A percentile compares a stretch with the other conserved stretches of the same genome.
Evolutionary conservation across 2,329 filamentous ascomycete species (phyloP).

Genomic region (Drechslerella coelobrocha): DNA sequence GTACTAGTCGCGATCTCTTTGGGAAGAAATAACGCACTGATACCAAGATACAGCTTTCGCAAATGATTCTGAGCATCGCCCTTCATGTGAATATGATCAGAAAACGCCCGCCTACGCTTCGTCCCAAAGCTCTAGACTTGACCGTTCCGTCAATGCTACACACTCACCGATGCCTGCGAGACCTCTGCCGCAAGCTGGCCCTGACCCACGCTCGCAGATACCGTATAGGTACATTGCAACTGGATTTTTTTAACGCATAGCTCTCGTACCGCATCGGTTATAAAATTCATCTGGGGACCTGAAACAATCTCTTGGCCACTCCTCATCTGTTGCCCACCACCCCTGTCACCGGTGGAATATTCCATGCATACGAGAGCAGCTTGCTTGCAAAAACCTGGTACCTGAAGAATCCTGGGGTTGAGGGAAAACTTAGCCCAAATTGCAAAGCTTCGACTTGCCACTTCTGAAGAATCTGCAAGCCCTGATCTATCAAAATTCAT

Average conservation of each 20-base stretch:
- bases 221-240: slow-evolving; percentile 24
- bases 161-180: background rate
- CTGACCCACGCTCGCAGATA: slow-evolving; percentile 40
- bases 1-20: background rate
- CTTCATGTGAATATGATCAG: background rate
- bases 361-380: slow-evolving; percentile 45
- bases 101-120: background rate
- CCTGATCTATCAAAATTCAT: slow-evolving; percentile 37
- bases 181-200: slow-evolving; percentile 17
- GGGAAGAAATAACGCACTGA: background rate
- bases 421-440: background rate
- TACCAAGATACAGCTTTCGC: background rate
- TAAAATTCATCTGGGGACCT: slow-evolving; percentile 19
- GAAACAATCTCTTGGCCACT: slow-evolving; percentile 42
- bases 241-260: slow-evolving; percentile 40
- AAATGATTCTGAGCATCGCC: background rate
- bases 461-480: slow-evolving; percentile 32
- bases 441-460: slow-evolving; percentile 43
- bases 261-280: background rate
- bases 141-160: background rate
- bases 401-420: slow-evolving; percentile 48
- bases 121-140: background rate
- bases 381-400: slow-evolving; percentile 42
- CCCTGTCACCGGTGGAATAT: slow-evolving; percentile 43
- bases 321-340: slow-evolving; percentile 16